A percentile compares a stretch with the other conserved stretches of the same genome.
These are phyloP conservation scores for Saccharomycopsis fibuligera DNA, from an alignment of 805 yeast genomes.

Conservation along the genomic window DNA sequence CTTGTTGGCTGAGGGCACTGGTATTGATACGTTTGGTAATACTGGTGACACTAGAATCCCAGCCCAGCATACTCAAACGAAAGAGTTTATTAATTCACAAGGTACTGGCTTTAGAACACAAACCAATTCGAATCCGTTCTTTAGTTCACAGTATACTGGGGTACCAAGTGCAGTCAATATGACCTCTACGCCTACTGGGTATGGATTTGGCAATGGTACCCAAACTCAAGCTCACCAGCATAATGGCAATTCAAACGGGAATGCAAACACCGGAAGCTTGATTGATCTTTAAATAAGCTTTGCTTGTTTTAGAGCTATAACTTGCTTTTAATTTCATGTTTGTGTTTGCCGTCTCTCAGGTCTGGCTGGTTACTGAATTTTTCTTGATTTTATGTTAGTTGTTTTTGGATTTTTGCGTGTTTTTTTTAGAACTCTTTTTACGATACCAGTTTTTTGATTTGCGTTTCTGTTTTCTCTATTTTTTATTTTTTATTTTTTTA, in stretches of 20 bases:
- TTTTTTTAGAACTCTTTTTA: too few relatives aligned
- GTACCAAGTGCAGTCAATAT: slow-evolving; percentile 58
- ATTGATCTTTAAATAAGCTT: slow-evolving; percentile 15
- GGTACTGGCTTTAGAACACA: slow-evolving; percentile 71
- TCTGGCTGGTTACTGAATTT: too few relatives aligned
- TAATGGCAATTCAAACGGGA: slow-evolving; percentile 2
- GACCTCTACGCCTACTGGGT: slow-evolving; percentile 79
- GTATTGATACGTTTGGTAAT: slow-evolving; percentile 90
- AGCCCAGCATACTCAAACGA: slow-evolving; percentile 83
- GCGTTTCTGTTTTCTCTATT: too few relatives aligned
- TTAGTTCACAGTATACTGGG: slow-evolving; percentile 67
- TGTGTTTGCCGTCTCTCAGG: too few relatives aligned
- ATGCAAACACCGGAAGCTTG: slow-evolving; percentile 14
- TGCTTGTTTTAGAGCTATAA: neutral
- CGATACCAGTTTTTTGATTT: too few relatives aligned
- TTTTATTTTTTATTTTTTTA: neutral
- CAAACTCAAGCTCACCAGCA: slow-evolving; percentile 6
- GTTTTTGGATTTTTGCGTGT: too few relatives aligned
- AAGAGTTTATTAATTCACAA: slow-evolving; percentile 75
- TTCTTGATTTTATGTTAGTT: too few relatives aligned
- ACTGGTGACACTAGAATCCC: slow-evolving; percentile 81
- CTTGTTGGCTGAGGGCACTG: slow-evolving; percentile 79
- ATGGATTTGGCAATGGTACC: slow-evolving; percentile 74
- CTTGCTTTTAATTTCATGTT: neutral
- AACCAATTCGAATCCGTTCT: slow-evolving; percentile 36